Evolutionary conservation across 1,284 basidiomycete genomes (phyloP), one percentile per base, ranked within the genome.

Genomic region (Puccinia hordei): DNA sequence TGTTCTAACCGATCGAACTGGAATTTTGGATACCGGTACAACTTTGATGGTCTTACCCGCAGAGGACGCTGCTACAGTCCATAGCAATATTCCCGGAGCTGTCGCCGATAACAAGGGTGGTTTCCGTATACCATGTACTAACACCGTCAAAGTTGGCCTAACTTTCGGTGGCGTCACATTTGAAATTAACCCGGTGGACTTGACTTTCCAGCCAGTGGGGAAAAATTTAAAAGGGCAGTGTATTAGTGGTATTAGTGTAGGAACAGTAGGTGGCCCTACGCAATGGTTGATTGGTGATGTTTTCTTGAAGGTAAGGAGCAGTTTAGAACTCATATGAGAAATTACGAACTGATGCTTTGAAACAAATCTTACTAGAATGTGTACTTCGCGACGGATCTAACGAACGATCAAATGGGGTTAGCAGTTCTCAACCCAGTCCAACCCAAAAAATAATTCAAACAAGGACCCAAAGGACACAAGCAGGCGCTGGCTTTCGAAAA

Each of bases 381-480:
- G 0, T 92, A 92, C 86, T 91, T 92, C 85, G 92, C 91, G 15
- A 91, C 90, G 12, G 89, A 93, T 83, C 89, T 90, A 12, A 86
- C 86, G 41, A 89, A 89, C 84, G 92, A 94, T 86, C 86, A 88
- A 72, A 88, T 94, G 80, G 90, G 89, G 69, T 88, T 94, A 80
- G 92, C 92, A 65, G 30, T 80, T 68, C 9, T 82, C 84, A 71
- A 78, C 71, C 12, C 46, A 27, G 71, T 73, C 24, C 24, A 13
- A 73, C 27, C 71, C 33, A 73, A 73, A 69, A 69, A 46, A 27
- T 46, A 24, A 69, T 69, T 27, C n/a, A 51, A 33, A 5, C 35
- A 41, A 38, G 1, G 33, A 2, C 61, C 6, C 3, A 27, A 24
- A 55, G 8, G 6, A 55, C 53, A 55, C 61, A 63, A 22, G 13